Evolutionary conservation across 2,329 filamentous ascomycete genomes (phyloP).

Genomic region (Aaosphaeria pasadenensis): DNA sequence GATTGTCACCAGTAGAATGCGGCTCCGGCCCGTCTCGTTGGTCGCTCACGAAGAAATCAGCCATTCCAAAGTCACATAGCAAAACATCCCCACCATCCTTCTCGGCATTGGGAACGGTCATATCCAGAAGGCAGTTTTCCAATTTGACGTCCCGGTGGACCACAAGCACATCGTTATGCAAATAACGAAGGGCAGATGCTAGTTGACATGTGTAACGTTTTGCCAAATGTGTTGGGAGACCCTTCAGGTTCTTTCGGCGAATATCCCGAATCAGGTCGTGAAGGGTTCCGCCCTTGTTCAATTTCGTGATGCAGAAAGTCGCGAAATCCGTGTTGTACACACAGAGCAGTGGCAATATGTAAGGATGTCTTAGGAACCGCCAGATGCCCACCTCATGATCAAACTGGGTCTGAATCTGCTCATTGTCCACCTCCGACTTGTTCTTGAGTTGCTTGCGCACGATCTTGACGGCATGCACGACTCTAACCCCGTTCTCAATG

Average conservation of each 20-base stretch:
- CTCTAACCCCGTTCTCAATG: conserved; percentile 52
- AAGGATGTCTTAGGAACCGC: conserved; percentile 61
- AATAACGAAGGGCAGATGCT: conserved; percentile 61
- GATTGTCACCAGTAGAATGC: conserved; percentile 38
- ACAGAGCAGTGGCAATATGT: conserved; percentile 60
- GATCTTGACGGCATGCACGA: conserved; percentile 65
- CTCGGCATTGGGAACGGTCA: conserved; percentile 46
- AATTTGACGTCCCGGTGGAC: conserved; percentile 68
- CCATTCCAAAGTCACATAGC: conserved; percentile 68
- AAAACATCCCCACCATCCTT: conserved; percentile 55
- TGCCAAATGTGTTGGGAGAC: conserved; percentile 51
- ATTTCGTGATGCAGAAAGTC: conserved; percentile 66
- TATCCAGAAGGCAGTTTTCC: conserved; percentile 65
- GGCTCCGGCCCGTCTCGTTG: conserved; percentile 50
- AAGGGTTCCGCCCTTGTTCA: conserved; percentile 62
- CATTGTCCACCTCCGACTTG: conserved; percentile 60
- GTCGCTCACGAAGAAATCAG: conserved; percentile 62
- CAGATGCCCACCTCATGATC: conserved; percentile 68
- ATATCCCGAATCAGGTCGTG: conserved; percentile 60
- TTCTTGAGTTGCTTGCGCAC: conserved; percentile 58
- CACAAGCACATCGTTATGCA: conserved; percentile 65
- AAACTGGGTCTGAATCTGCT: conserved; percentile 63
- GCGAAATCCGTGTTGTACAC: conserved; percentile 66
- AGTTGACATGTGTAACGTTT: conserved; percentile 62
- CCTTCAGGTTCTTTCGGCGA: conserved; percentile 40